Base-by-base conservation (phyloP, 2,329 filamentous ascomycete genomes). In the Decorospora gaudefroyi region DNA sequence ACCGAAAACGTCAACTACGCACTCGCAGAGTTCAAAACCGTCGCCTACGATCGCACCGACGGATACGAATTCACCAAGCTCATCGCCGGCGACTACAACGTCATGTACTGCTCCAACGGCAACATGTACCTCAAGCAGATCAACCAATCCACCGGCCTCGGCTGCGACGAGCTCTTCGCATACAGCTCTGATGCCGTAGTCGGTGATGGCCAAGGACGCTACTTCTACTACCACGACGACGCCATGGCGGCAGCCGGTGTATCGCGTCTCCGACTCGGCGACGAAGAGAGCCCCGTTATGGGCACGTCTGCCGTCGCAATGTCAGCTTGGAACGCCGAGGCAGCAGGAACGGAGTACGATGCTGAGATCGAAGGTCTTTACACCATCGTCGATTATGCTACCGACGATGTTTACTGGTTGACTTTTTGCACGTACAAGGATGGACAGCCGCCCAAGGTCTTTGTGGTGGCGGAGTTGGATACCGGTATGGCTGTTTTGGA, bases 71-170 rank as follows among this genome's bases (percentile, higher is more conserved):
- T 38, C 18, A 38, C 34, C 25, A 38, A 29, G 15, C 22, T 38
- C 12, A 4, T 29, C 12, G 34, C 34, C 4, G 34, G 34, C 23
- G 23, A 28, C 9, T 38, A 38, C 34, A 38, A 28, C 23, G 32
- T 35, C 19, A 25, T 35, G 19, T 35, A 35, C 32, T 35, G 32
- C 19, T 35, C 32, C 21, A 35, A 35, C 32, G 32, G 32, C 21
- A 35, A 35, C 32, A 35, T 35, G 18, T 35, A 35, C 9, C 6
- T 35, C 19, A 35, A 35, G 32, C 8, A 26, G 4, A 17, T n/a
- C 11, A 25, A 8, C n/a, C 32, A 35, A 13, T 11, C 18, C 6
- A 17, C 32, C 8, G 32, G 15, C 6, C 32, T 35, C 8, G 32
- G 32, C 19, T 35, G 32, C 19, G 32, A 35, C 21, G 32, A 35